A percentile compares a stretch with the other conserved stretches of the same genome.
These are phyloP conservation scores for Tolypocladium endophyticum DNA, from an alignment of 2,329 filamentous ascomycete genomes.

Conservation along the genomic window DNA sequence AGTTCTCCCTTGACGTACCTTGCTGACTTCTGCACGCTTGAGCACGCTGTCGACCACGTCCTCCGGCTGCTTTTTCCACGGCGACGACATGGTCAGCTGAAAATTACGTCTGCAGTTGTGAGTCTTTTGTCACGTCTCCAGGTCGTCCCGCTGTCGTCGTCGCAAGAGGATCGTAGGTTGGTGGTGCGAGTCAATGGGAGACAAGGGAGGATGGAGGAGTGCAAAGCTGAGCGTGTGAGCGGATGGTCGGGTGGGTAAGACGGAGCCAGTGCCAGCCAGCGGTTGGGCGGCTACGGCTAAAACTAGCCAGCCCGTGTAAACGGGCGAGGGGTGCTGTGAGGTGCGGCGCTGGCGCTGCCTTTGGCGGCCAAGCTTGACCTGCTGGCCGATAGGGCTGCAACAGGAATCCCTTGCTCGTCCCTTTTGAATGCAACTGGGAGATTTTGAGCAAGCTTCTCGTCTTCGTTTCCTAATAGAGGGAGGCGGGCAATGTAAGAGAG, in stretches of 20 bases:
- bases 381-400: background rate
- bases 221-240: background rate
- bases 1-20: slow-evolving; percentile 38
- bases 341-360: background rate
- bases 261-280: background rate
- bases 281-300: background rate
- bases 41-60: slow-evolving; percentile 58
- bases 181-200: background rate
- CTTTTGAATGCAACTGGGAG: background rate
- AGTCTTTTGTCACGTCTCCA: background rate
- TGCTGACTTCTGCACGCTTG: slow-evolving; percentile 64
- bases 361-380: too few relatives aligned
- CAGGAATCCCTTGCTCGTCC: background rate
- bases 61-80: slow-evolving; percentile 53
- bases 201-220: background rate
- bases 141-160: background rate
- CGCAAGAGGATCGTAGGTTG: background rate
- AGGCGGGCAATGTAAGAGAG: background rate
- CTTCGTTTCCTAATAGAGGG: background rate
- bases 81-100: slow-evolving; percentile 41
- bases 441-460: background rate
- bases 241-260: background rate
- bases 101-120: background rate
- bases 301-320: background rate
- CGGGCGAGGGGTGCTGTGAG: background rate